phyloP scores from a whole-genome alignment of 441 rosid genomes.

The Pelargonium citronellum region DNA sequence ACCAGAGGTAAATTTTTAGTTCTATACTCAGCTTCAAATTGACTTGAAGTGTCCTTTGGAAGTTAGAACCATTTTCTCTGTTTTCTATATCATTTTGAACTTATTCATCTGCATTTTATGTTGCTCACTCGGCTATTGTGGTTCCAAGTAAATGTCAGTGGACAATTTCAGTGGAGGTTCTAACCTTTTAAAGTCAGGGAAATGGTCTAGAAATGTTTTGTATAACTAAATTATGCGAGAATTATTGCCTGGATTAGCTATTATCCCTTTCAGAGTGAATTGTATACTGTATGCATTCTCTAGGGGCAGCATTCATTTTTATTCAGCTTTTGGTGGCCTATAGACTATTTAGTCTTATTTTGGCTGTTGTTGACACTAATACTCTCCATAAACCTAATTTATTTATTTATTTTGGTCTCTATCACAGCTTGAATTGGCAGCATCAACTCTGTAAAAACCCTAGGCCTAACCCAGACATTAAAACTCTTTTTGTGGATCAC shows the following conservation, averaged over 20 bases:
- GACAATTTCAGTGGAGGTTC: not conserved
- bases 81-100: not conserved
- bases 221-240: not conserved
- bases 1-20: slow-evolving; percentile 51
- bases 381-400: not conserved
- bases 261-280: not conserved
- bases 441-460: slow-evolving; percentile 81
- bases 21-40: not conserved
- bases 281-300: not conserved
- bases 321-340: not conserved
- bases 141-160: not conserved
- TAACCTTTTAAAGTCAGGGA: not conserved
- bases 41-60: not conserved
- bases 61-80: not conserved
- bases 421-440: slow-evolving; percentile 73
- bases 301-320: not conserved
- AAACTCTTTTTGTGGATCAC: slow-evolving; percentile 73
- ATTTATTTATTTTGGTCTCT: slow-evolving; percentile 10
- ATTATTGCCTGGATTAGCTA: not conserved
- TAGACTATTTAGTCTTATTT: not conserved
- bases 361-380: not conserved
- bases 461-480: slow-evolving; percentile 74
- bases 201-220: not conserved
- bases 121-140: not conserved
- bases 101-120: not conserved